Conservation (phyloP, 768 basidiomycete species). For the Mycena galericulata region DNA sequence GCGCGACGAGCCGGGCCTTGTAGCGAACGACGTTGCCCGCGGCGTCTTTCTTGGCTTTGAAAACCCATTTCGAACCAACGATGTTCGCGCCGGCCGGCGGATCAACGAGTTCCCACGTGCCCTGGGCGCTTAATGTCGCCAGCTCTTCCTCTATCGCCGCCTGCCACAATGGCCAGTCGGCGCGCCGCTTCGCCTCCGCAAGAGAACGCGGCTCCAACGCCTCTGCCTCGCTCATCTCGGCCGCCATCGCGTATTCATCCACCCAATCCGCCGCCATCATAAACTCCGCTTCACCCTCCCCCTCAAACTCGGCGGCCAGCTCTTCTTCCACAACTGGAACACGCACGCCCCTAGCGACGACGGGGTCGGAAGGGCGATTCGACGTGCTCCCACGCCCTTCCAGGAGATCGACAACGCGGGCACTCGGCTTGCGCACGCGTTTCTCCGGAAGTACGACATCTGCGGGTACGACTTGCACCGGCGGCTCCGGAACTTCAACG, state of each 20-base stretch:
- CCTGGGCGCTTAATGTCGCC: neutral
- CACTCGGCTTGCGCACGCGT: constrained; percentile 32
- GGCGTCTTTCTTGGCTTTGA: too few relatives aligned
- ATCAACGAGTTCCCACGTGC: constrained; percentile 24
- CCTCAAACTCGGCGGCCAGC: constrained; percentile 8
- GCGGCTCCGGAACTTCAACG: neutral
- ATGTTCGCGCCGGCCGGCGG: too few relatives aligned
- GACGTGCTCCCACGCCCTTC: constrained; percentile 27
- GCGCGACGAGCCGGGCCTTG: constrained; percentile 2
- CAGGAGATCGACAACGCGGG: constrained; percentile 33
- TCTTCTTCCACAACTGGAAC: constrained; percentile 4
- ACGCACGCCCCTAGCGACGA: constrained; percentile 26
- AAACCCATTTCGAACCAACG: too few relatives aligned
- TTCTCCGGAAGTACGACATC: constrained; percentile 9
- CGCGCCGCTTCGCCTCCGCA: neutral
- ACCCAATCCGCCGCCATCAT: constrained; percentile 6
- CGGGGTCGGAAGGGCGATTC: constrained; percentile 7
- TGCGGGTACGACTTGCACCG: neutral
- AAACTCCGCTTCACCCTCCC: neutral
- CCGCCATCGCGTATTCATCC: neutral
- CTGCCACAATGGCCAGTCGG: neutral
- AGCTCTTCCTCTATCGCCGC: neutral
- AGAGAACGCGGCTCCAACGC: neutral
- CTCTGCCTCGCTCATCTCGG: neutral
- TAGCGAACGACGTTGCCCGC: neutral